A percentile compares a stretch with the other conserved stretches of the same genome.
These are phyloP conservation scores for Diutina ranongensis DNA, from an alignment of 1,139 yeast genomes.

Conservation along the genomic window DNA sequence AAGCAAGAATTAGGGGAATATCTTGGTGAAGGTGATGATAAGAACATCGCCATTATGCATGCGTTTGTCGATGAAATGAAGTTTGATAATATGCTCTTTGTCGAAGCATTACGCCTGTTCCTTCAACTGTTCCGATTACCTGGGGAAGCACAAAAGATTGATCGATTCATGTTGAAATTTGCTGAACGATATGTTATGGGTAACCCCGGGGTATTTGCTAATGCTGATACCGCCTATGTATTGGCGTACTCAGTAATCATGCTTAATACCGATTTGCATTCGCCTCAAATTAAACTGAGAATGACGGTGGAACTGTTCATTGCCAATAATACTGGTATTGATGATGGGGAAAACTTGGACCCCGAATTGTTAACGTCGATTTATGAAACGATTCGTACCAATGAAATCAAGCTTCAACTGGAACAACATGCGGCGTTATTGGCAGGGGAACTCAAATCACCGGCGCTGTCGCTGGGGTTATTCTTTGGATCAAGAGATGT, in stretches of 20 bases:
- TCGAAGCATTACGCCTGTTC: conserved; percentile 75
- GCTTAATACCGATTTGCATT: conserved; percentile 91
- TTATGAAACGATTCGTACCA: conserved; percentile 61
- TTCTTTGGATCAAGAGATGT: conserved; percentile 68
- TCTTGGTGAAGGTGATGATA: conserved; percentile 80
- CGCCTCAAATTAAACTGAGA: conserved; percentile 73
- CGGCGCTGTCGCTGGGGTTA: conserved; percentile 34
- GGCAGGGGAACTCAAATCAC: conserved; percentile 42
- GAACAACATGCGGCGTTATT: conserved; percentile 91
- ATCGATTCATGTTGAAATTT: conserved; percentile 90
- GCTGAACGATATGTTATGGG: conserved; percentile 87
- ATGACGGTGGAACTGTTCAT: conserved; percentile 86
- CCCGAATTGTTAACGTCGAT: conserved; percentile 56
- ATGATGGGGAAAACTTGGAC: conserved; percentile 81
- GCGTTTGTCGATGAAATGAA: conserved; percentile 86
- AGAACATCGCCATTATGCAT: conserved; percentile 78
- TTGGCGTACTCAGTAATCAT: conserved; percentile 86
- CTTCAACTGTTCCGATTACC: conserved; percentile 88
- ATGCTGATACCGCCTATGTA: conserved; percentile 90
- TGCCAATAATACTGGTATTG: conserved; percentile 83
- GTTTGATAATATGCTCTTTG: conserved; percentile 56
- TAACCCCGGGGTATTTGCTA: conserved; percentile 74
- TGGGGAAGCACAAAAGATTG: conserved; percentile 97
- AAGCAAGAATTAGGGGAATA: conserved; percentile 82
- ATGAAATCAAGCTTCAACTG: conserved; percentile 84